Conservation (phyloP, 73 alveolate species). For the Paramecium sonneborni region DNA sequence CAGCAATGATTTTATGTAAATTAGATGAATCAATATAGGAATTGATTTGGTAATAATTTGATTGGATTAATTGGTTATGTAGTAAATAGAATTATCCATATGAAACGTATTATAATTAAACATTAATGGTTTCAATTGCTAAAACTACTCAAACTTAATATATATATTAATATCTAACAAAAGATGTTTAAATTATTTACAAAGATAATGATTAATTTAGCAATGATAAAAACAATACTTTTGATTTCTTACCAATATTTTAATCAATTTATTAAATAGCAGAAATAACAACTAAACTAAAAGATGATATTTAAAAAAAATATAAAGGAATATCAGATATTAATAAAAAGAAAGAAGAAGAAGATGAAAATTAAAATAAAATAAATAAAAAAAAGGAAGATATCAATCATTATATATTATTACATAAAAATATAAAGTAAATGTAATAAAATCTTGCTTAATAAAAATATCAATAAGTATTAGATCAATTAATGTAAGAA, state of each 20-base stretch:
- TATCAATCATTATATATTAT: too few relatives aligned
- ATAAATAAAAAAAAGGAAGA: neutral
- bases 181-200: neutral
- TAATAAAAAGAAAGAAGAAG: neutral
- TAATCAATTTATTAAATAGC: neutral
- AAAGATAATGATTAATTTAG: neutral
- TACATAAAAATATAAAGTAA: neutral
- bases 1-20: conserved; percentile 35
- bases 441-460: neutral
- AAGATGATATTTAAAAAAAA: conserved; percentile 31
- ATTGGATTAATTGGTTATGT: conserved; percentile 54
- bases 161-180: neutral
- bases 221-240: neutral
- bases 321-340: neutral
- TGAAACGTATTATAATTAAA: neutral
- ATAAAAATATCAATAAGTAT: neutral
- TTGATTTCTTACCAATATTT: neutral
- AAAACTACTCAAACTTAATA: neutral
- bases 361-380: neutral
- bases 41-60: conserved; percentile 33
- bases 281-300: conserved; percentile 4
- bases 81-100: neutral
- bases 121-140: neutral
- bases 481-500: neutral
- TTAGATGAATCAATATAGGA: conserved; percentile 30